Conservation (phyloP, 2,329 filamentous ascomycete genomes). For the Fusarium sp. region DNA sequence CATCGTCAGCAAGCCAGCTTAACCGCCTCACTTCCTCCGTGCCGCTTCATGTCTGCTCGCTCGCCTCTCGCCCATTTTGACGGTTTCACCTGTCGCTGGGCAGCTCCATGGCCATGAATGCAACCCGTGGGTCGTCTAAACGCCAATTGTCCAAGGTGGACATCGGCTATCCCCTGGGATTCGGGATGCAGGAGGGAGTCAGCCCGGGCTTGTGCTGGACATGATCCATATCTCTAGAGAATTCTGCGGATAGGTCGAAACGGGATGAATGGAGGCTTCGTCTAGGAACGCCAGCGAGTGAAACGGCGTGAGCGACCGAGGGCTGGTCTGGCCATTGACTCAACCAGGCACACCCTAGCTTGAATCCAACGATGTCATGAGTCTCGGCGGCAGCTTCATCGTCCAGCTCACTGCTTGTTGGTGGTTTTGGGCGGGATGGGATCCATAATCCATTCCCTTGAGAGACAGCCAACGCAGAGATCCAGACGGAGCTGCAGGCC, state of each 20-base stretch:
- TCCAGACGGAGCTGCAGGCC: conserved; percentile 10
- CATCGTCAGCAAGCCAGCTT: conserved; percentile 25
- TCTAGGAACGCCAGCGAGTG: conserved; percentile 1
- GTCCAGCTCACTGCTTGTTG: conserved; percentile 33
- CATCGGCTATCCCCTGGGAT: neutral
- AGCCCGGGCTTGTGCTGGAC: neutral
- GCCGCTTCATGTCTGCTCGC: conserved; percentile 14
- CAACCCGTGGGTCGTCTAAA: neutral
- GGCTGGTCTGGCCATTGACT: conserved; percentile 21
- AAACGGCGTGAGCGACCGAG: conserved; percentile 8
- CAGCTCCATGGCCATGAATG: conserved; percentile 23
- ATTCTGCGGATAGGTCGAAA: conserved; percentile 7
- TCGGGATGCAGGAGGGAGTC: neutral
- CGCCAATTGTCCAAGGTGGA: neutral
- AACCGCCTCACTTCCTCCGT: conserved; percentile 41
- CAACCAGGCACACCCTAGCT: conserved; percentile 37
- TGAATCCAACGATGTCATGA: conserved; percentile 12
- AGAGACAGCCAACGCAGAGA: conserved; percentile 29
- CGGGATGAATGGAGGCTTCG: conserved; percentile 20
- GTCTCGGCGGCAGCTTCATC: conserved; percentile 32
- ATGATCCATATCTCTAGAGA: neutral
- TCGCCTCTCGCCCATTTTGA: conserved; percentile 15
- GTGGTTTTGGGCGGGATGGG: conserved; percentile 25
- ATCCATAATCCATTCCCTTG: conserved; percentile 28
- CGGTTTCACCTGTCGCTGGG: conserved; percentile 22